Evolutionary conservation across 2,329 filamentous ascomycete species (phyloP).

Genomic region (Zelopaecilomyces penicillatus): DNA sequence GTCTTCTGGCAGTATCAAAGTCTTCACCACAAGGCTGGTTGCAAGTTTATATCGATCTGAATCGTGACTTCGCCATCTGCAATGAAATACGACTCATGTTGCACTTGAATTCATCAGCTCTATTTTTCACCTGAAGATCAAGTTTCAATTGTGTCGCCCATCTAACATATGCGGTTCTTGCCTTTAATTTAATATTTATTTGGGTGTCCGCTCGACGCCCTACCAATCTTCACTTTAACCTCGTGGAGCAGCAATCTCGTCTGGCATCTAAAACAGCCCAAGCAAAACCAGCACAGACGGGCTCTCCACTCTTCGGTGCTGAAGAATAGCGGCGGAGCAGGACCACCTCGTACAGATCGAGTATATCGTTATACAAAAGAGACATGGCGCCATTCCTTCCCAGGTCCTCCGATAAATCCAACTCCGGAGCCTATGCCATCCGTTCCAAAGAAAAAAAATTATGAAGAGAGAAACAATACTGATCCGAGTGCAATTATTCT

Average conservation of each 20-base stretch:
- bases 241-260: slow-evolving; percentile 48
- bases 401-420: slow-evolving; percentile 22
- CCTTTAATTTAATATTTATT: slow-evolving; percentile 30
- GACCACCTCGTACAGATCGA: slow-evolving; percentile 43
- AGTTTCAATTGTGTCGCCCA: no score
- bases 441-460: slow-evolving; percentile 11
- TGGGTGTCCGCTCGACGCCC: slow-evolving; percentile 54
- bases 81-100: no score
- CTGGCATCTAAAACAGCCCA: slow-evolving; percentile 13
- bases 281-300: slow-evolving; percentile 19
- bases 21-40: no score
- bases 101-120: no score
- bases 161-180: no score
- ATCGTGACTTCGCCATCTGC: no score
- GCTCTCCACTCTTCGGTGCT: slow-evolving; percentile 60
- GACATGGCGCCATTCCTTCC: slow-evolving; percentile 26
- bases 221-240: slow-evolving; percentile 62
- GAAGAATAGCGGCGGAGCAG: slow-evolving; percentile 55
- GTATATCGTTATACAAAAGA: slow-evolving; percentile 43
- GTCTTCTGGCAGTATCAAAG: no score
- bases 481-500: slow-evolving; percentile 45
- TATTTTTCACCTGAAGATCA: no score
- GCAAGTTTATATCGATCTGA: no score
- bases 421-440: slow-evolving; percentile 22
- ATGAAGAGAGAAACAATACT: slow-evolving; percentile 13